phyloP scores from a whole-genome alignment of 495 filamentous ascomycete genomes.

The Aspergillus diversus region DNA sequence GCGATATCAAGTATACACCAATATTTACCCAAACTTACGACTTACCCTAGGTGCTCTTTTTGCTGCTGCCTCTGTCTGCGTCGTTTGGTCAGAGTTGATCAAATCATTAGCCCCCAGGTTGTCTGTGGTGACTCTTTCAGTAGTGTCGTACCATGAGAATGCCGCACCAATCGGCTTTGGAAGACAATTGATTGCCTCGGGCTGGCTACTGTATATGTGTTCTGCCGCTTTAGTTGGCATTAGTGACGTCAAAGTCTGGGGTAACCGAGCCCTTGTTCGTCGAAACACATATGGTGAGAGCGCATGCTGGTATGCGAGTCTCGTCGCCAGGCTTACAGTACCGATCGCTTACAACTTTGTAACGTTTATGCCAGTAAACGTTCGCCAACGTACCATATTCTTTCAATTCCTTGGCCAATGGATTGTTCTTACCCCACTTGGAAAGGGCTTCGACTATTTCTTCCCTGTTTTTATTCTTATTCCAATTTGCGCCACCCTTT shows the following conservation, averaged over 20 bases:
- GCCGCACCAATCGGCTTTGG: conserved; percentile 77
- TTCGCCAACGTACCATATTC: conserved; percentile 76
- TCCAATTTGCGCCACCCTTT: conserved; percentile 79
- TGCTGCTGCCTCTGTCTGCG: conserved; percentile 72
- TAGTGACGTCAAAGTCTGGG: conserved; percentile 90
- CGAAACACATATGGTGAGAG: conserved; percentile 89
- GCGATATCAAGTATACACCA: conserved; percentile 74
- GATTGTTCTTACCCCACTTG: conserved; percentile 83
- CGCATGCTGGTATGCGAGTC: conserved; percentile 91
- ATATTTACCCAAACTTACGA: conserved; percentile 66
- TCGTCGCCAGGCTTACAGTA: conserved; percentile 87
- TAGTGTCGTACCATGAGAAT: conserved; percentile 74
- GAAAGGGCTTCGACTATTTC: conserved; percentile 81
- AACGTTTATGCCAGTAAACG: conserved; percentile 72
- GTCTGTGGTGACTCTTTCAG: conserved; percentile 81
- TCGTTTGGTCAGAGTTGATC: conserved; percentile 91
- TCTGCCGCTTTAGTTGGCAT: conserved; percentile 82
- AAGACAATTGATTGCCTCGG: conserved; percentile 78
- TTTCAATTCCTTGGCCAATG: conserved; percentile 82
- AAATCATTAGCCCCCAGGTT: conserved; percentile 73
- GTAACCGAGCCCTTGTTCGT: conserved; percentile 85
- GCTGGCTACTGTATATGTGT: conserved; percentile 95
- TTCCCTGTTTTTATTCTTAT: conserved; percentile 87
- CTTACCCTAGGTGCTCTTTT: conserved; percentile 66
- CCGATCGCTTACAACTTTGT: conserved; percentile 95